Evolutionary conservation across 805 yeast genomes (phyloP).

Genomic region (Naumovozyma castellii): DNA sequence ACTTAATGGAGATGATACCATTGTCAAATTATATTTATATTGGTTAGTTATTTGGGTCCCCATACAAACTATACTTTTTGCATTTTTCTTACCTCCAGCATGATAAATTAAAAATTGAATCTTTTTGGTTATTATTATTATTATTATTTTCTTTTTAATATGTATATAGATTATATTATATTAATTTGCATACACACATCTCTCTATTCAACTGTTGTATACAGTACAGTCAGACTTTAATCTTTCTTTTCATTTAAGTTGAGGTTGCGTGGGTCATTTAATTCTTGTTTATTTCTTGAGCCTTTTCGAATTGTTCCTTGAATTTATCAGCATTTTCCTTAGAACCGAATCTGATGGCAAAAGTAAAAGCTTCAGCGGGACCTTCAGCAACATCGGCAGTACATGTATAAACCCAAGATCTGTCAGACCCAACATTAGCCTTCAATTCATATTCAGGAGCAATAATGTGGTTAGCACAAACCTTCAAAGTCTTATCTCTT

Average conservation of each 20-base stretch:
- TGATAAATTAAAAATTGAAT: constrained; percentile 22
- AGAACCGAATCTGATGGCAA: constrained; percentile 90
- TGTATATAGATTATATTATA: constrained; percentile 1
- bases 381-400: constrained; percentile 95
- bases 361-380: constrained; percentile 87
- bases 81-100: constrained; percentile 92
- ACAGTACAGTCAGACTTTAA: neutral
- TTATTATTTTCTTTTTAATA: neutral
- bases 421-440: constrained; percentile 93
- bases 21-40: constrained; percentile 33
- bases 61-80: constrained; percentile 63
- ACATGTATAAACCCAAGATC: constrained; percentile 96
- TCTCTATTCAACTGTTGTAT: too few species aligned
- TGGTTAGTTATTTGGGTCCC: constrained; percentile 56
- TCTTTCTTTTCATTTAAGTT: too few species aligned
- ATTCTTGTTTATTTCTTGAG: constrained; percentile 59
- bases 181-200: neutral
- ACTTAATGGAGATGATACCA: constrained; percentile 12
- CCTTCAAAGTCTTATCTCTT: constrained; percentile 96
- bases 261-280: constrained; percentile 1
- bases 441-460: constrained; percentile 72
- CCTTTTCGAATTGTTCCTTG: constrained; percentile 83
- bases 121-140: neutral
- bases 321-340: constrained; percentile 91
- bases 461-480: constrained; percentile 93